Percentiles rank a stretch among this genome's conserved stretches.
phyloP scores from a whole-genome alignment of 768 basidiomycete species.

The Amanita brunnescens region DNA sequence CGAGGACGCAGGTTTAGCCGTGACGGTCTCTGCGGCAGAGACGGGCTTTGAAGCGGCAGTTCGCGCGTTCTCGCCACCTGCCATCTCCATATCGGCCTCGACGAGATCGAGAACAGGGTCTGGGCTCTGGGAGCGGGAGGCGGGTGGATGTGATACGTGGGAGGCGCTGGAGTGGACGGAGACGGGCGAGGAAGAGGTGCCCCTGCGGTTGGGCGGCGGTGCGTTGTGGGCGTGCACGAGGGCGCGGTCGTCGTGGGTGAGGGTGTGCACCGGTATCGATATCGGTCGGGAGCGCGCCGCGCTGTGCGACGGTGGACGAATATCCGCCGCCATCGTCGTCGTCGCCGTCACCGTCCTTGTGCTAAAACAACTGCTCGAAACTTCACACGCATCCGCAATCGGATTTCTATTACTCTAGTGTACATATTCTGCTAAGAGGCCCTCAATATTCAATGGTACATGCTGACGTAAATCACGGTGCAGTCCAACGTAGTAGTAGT shows the following conservation, averaged over 20 bases:
- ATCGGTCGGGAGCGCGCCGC: constrained; percentile 11
- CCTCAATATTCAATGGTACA: no score
- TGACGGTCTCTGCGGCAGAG: background rate
- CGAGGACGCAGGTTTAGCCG: background rate
- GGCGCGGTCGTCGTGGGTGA: constrained; percentile 12
- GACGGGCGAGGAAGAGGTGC: constrained; percentile 38
- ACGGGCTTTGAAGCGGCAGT: background rate
- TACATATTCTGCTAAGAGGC: no score
- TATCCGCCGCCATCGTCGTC: background rate
- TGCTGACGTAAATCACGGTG: no score
- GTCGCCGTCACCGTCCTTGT: background rate
- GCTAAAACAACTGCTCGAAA: no score
- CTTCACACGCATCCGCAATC: no score
- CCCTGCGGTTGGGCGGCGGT: constrained; percentile 24
- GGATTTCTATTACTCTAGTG: no score
- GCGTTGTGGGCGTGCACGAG: background rate
- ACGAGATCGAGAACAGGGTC: background rate
- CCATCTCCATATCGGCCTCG: background rate
- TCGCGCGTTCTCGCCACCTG: background rate
- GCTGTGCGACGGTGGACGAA: background rate
- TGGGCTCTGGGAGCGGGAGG: background rate
- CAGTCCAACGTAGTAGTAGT: no score
- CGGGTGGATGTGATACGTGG: background rate
- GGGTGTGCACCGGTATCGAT: constrained; percentile 24
- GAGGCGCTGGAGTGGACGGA: constrained; percentile 47